Evolutionary conservation across 2,329 filamentous ascomycete species (phyloP).

Genomic region (Sclerotiophoma versabilis): DNA sequence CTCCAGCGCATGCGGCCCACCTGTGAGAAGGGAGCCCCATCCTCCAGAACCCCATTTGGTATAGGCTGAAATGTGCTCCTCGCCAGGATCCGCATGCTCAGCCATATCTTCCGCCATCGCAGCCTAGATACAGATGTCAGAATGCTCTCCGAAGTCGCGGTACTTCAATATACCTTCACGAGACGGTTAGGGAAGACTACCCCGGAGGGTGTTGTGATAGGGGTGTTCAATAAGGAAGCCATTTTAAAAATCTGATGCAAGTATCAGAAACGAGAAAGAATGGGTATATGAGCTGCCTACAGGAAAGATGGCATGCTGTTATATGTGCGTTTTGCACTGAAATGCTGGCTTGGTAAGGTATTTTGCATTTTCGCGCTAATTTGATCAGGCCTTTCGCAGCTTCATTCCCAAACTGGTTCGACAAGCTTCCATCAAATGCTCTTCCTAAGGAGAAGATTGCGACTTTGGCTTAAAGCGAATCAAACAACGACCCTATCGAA

Average conservation of each 20-base stretch:
- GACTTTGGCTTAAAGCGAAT: background rate
- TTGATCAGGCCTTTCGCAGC: background rate
- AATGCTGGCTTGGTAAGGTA: background rate
- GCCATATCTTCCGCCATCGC: slow-evolving; percentile 40
- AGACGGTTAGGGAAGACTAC: slow-evolving; percentile 47
- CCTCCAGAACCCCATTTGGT: slow-evolving; percentile 58
- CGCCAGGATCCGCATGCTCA: slow-evolving; percentile 20
- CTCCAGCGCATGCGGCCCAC: background rate
- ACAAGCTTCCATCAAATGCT: background rate
- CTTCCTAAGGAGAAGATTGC: no score
- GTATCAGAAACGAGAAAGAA: background rate
- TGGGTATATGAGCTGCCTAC: background rate
- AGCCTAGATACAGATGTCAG: slow-evolving; percentile 22
- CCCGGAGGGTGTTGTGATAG: slow-evolving; percentile 30
- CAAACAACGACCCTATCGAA: background rate
- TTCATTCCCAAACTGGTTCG: background rate
- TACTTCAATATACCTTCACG: slow-evolving; percentile 44
- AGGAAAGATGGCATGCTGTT: background rate
- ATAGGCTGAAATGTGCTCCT: slow-evolving; percentile 56
- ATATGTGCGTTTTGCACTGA: background rate
- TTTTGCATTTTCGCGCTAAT: background rate
- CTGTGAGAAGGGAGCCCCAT: slow-evolving; percentile 59
- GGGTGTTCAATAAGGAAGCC: background rate
- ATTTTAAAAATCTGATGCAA: background rate
- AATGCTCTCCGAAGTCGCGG: slow-evolving; percentile 9